Conservation (phyloP, 441 rosid genomes). For the Lepidium campestre region DNA sequence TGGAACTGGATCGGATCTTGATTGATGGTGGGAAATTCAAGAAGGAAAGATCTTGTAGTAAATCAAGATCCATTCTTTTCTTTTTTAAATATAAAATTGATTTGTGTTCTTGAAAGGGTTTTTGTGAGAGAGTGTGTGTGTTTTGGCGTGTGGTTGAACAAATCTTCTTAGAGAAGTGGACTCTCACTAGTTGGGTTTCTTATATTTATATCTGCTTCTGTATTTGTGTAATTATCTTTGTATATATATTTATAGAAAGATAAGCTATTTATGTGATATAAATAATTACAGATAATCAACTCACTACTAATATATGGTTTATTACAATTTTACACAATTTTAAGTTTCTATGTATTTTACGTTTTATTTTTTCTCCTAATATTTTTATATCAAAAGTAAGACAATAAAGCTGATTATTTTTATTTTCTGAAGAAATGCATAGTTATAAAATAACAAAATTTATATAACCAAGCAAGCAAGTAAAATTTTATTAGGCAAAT, state of each 20-base stretch:
- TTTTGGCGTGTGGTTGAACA: slow-evolving; percentile 26
- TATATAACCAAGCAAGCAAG: too few species aligned
- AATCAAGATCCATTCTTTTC: slow-evolving; percentile 22
- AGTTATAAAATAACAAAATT: too few species aligned
- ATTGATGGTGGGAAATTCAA: slow-evolving; percentile 27
- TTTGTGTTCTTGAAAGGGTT: slow-evolving; percentile 15
- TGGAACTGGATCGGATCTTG: slow-evolving; percentile 28
- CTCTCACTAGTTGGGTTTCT: slow-evolving; percentile 8
- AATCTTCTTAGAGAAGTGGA: slow-evolving; percentile 35
- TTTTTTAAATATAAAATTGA: background rate
- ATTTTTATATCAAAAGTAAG: too few species aligned
- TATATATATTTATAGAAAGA: background rate
- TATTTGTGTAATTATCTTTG: background rate
- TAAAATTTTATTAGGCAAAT: too few species aligned
- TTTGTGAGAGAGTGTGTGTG: background rate
- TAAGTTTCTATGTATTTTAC: too few species aligned
- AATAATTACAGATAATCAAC: too few species aligned
- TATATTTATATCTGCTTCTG: slow-evolving; percentile 28
- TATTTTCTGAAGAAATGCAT: too few species aligned
- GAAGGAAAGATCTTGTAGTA: slow-evolving; percentile 25
- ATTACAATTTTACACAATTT: too few species aligned
- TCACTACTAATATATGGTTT: too few species aligned
- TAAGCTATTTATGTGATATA: background rate
- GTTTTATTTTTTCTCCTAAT: too few species aligned
- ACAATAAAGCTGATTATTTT: too few species aligned